These are phyloP conservation scores for Salix purpurea DNA, from an alignment of 345 rosid genomes.

Conservation along the genomic window DNA sequence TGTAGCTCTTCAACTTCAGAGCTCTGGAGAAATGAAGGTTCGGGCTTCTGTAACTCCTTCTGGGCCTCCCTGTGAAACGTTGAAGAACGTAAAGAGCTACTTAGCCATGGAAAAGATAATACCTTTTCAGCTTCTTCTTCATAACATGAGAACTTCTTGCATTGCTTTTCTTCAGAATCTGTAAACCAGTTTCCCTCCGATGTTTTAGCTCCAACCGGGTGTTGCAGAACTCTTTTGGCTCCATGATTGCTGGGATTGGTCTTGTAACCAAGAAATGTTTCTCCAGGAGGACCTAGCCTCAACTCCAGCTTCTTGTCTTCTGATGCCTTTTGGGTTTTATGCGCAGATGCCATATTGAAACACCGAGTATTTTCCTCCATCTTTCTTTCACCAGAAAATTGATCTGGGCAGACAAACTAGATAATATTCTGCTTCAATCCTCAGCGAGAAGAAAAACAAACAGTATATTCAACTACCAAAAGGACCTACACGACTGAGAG, in stretches of 20 bases:
- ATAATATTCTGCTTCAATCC: neutral
- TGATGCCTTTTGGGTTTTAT: neutral
- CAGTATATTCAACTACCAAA: neutral
- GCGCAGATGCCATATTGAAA: slow-evolving; percentile 2
- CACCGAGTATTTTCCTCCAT: slow-evolving; percentile 21
- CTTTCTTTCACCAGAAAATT: neutral
- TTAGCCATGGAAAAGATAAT: slow-evolving; percentile 2
- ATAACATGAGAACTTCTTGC: neutral
- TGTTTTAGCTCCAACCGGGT: neutral
- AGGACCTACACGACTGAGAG: no score
- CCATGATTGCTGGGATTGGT: slow-evolving; percentile 6
- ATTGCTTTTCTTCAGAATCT: neutral
- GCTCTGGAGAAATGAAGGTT: slow-evolving; percentile 7
- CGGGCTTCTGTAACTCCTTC: neutral
- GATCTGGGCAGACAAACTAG: neutral
- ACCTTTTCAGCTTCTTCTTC: neutral
- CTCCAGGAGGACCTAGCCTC: slow-evolving; percentile 45
- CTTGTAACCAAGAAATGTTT: slow-evolving; percentile 4
- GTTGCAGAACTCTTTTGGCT: slow-evolving; percentile 27
- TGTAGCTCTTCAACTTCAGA: slow-evolving; percentile 15
- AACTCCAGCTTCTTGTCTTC: slow-evolving; percentile 39
- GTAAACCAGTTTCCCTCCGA: neutral
- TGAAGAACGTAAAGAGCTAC: neutral
- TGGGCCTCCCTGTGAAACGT: neutral
- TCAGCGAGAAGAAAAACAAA: neutral